Evolutionary conservation across 371 early-diverging fungal genomes (phyloP).

Genomic region (Mucor racemosus): DNA sequence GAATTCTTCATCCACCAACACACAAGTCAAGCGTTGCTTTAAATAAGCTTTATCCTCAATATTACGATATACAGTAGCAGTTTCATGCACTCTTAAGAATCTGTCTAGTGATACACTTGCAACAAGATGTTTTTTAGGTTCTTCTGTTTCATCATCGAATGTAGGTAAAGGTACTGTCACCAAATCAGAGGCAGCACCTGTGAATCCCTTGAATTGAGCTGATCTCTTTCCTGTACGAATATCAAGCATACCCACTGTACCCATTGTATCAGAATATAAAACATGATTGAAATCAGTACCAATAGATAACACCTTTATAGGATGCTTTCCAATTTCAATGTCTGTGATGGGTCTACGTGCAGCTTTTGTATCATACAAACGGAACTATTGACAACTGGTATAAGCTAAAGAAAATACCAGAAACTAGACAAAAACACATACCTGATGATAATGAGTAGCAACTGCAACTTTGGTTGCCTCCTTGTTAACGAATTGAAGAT

Average conservation of each 20-base stretch:
- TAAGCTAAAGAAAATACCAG: neutral
- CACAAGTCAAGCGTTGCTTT: constrained; percentile 77
- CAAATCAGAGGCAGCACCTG: constrained; percentile 74
- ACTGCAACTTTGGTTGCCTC: constrained; percentile 60
- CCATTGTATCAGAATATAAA: constrained; percentile 79
- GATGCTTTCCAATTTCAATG: constrained; percentile 71
- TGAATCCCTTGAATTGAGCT: constrained; percentile 66
- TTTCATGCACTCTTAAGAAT: constrained; percentile 78
- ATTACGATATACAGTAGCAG: constrained; percentile 57
- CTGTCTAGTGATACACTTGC: constrained; percentile 81
- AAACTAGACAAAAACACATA: constrained; percentile 20
- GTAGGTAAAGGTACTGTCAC: constrained; percentile 37
- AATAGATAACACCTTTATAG: constrained; percentile 57
- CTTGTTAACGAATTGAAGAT: constrained; percentile 72
- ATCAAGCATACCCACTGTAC: constrained; percentile 70
- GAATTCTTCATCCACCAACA: constrained; percentile 66
- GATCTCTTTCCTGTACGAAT: constrained; percentile 62
- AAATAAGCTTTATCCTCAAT: constrained; percentile 75
- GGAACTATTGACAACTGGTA: constrained; percentile 45
- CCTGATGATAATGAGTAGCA: constrained; percentile 79
- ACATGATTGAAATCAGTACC: constrained; percentile 63
- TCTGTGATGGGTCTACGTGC: constrained; percentile 73
- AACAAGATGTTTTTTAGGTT: constrained; percentile 26
- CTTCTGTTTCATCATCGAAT: constrained; percentile 19
- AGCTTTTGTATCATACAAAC: constrained; percentile 79